Evolutionary conservation across 208 protist genomes (phyloP).

Genomic region (Angomonas ambiguus): DNA sequence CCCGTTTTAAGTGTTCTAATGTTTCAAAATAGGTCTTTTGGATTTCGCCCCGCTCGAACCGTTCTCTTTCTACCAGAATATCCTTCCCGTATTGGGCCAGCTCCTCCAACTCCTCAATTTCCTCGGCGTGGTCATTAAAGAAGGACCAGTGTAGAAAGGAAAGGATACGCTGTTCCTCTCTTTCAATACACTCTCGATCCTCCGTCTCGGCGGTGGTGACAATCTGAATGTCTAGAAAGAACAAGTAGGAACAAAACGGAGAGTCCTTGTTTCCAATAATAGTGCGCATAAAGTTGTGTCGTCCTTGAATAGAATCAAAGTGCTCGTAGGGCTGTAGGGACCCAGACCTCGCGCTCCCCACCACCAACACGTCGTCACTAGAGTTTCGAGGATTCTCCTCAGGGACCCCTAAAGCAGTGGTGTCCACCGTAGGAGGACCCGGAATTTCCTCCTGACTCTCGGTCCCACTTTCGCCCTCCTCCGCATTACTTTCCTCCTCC

Average conservation of each 20-base stretch:
- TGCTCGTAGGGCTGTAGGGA: background rate
- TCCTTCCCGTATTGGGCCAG: background rate
- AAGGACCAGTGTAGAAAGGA: background rate
- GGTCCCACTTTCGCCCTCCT: too few relatives aligned
- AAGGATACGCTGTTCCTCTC: constrained; percentile 9
- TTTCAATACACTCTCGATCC: constrained; percentile 10
- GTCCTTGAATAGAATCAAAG: background rate
- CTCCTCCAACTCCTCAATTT: background rate
- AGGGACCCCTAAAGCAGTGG: background rate
- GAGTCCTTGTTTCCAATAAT: constrained; percentile 33
- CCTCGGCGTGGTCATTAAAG: background rate
- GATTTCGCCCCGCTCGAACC: background rate
- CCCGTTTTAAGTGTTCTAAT: background rate
- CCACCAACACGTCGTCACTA: too few relatives aligned
- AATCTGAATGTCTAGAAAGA: constrained; percentile 30
- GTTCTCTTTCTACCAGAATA: background rate
- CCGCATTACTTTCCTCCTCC: background rate
- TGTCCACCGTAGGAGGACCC: background rate
- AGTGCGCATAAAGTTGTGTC: constrained; percentile 19
- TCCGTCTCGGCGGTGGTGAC: constrained; percentile 19
- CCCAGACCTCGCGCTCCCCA: too few relatives aligned
- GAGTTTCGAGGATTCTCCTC: background rate
- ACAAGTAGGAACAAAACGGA: constrained; percentile 37
- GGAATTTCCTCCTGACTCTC: background rate
- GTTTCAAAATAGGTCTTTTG: background rate